Base-by-base conservation (phyloP, 495 filamentous ascomycete species). In the Neurospora hispaniola region DNA sequence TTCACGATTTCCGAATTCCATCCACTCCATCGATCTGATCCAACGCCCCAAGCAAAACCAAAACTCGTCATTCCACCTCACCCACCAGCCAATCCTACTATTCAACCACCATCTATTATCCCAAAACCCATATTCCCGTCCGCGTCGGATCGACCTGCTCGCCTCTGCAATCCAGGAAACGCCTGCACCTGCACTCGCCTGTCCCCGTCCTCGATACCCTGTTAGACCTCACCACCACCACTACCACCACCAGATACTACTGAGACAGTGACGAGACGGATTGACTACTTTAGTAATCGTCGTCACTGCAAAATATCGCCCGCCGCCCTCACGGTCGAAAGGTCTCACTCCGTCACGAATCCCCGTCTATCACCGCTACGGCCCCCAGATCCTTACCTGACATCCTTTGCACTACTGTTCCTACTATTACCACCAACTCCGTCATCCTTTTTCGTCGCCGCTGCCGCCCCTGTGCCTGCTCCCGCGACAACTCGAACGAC, bases 1-100 rank as follows among this genome's bases (percentile, higher is more conserved):
- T 73, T 62, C 41, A 77, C 68, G 70, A 75, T 72, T 72, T 66
- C 54, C 54, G 54, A 66, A 35, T 66, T 66, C 54, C 54, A 66
- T 66, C 54, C 54, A 66, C 54, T 66, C 54, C 54, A 66, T 66
- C 54, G 54, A 66, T 66, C 54, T 66, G 54, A 38, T 66, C 14
- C 54, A 16, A 66, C 54, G 14, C 35, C 27, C 54, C 54, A 66
- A 66, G 14, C 14, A 66, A 66, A 66, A 66, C 54, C 54, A 66
- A 66, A 66, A 35, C 54, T 14, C 14, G 54, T 66, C 54, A 66
- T 66, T 27, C 27, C 54, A 18, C 54, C 54, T 66, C 54, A 27
- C 27, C 54, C 23, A 16, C 54, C 14, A 66, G 18, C 54, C 54
- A 66, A 35, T 66, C 54, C 54, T 35, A 66, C 54, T 66, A 66